These are phyloP conservation scores for Thamnidium elegans DNA, from an alignment of 192 early-diverging fungal species.

Conservation along the genomic window DNA sequence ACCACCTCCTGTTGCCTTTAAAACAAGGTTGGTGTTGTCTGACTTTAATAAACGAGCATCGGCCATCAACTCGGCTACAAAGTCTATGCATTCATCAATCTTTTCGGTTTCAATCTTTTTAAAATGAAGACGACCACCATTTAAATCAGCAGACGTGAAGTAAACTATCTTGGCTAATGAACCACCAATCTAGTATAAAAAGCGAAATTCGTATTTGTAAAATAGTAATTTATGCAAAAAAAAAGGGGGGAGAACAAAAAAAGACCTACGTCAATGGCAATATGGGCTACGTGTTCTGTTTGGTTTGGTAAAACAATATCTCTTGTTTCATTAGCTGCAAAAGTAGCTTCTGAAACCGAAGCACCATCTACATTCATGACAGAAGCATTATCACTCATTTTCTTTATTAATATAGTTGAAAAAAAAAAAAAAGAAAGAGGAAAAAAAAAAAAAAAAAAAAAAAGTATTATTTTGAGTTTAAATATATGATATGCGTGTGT, in stretches of 20 bases:
- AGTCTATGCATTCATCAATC: slow-evolving; percentile 85
- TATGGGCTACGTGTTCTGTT: slow-evolving; percentile 74
- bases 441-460: background rate
- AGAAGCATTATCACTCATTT: background rate
- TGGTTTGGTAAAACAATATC: slow-evolving; percentile 91
- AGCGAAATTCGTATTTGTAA: background rate
- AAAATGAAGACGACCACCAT: slow-evolving; percentile 90
- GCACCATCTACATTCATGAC: slow-evolving; percentile 56
- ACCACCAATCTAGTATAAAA: slow-evolving; percentile 58
- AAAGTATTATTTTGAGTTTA: background rate
- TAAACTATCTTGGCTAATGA: slow-evolving; percentile 77
- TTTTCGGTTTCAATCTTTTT: slow-evolving; percentile 91
- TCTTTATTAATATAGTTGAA: background rate
- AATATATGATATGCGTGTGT: background rate
- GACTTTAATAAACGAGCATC: slow-evolving; percentile 33
- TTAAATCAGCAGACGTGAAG: slow-evolving; percentile 47
- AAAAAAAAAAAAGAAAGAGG: background rate
- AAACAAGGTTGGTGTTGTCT: slow-evolving; percentile 45
- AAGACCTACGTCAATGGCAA: slow-evolving; percentile 84
- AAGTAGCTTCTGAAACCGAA: slow-evolving; percentile 49
- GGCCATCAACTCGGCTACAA: slow-evolving; percentile 65
- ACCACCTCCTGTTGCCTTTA: slow-evolving; percentile 88
- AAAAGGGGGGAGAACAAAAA: background rate
- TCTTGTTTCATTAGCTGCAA: slow-evolving; percentile 51
- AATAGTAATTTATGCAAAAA: background rate